phyloP scores from a whole-genome alignment of 441 rosid genomes.

The Capsella rubella region DNA sequence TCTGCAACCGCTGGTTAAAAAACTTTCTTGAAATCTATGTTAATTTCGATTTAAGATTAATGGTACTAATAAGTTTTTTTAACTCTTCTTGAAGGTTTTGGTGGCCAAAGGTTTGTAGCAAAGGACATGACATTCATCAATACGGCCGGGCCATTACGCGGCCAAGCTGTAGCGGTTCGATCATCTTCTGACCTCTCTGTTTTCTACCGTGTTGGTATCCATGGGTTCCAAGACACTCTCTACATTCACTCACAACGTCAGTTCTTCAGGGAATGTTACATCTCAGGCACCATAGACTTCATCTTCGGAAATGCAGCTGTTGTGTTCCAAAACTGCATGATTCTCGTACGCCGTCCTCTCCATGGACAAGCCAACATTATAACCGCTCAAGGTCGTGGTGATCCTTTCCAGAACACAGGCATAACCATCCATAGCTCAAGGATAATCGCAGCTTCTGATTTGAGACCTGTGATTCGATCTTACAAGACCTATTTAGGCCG shows the following conservation, averaged over 20 bases:
- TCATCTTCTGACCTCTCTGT: slow-evolving; percentile 90
- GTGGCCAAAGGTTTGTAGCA: slow-evolving; percentile 68
- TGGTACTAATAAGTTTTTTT: background rate
- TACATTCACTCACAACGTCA: slow-evolving; percentile 78
- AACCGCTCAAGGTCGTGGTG: slow-evolving; percentile 47
- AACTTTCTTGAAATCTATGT: background rate
- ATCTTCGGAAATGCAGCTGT: slow-evolving; percentile 51
- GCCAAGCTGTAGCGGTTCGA: slow-evolving; percentile 92
- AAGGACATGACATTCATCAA: slow-evolving; percentile 79
- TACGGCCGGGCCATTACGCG: slow-evolving; percentile 74
- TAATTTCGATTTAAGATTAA: background rate
- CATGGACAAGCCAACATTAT: slow-evolving; percentile 46
- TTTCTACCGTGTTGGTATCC: slow-evolving; percentile 77
- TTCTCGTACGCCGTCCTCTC: slow-evolving; percentile 35
- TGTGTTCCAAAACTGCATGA: slow-evolving; percentile 47
- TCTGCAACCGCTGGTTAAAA: slow-evolving; percentile 85
- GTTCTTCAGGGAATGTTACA: slow-evolving; percentile 78
- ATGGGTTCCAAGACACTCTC: slow-evolving; percentile 91
- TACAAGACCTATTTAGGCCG: slow-evolving; percentile 47
- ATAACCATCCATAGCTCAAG: slow-evolving; percentile 48
- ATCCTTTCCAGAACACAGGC: slow-evolving; percentile 48
- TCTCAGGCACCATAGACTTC: slow-evolving; percentile 54
- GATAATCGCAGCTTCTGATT: slow-evolving; percentile 44
- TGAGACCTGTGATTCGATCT: slow-evolving; percentile 34
- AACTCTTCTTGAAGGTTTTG: slow-evolving; percentile 38